Evolutionary conservation across 495 filamentous ascomycete species (phyloP), one percentile per base, ranked within the genome.

Genomic region (Amorphotheca resinae): DNA sequence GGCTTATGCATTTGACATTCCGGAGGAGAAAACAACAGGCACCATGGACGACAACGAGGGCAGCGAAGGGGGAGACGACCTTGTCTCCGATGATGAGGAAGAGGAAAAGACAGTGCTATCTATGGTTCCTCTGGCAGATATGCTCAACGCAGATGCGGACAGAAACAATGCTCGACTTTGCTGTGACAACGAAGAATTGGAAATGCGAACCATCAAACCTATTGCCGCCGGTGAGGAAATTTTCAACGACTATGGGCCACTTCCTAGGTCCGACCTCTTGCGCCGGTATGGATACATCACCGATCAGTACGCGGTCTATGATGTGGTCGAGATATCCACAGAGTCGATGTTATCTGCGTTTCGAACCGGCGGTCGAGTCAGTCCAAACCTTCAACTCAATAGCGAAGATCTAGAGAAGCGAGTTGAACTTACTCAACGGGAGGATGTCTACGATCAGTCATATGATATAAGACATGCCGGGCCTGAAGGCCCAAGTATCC

Each of bases 1-100:
- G 87, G 81, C 86, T 3, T 95, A 95, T 58, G 87, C 86, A 1
- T 96, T 96, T 52, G 89, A 95, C 48, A 69, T 96, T 0, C 69
- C 71, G 9, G 62, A 65, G 16, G 54, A 59, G 5, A 25, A 37
- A 7, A 28, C 41, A 7, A 28, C 34, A 12, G 64, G 68, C 5
- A 41, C 41, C 4, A 38, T 46, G 1, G 62, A 71, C 0, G 66
- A 73, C 8, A 63, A 70, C 2, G 43, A 37, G 16, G 69, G 77
- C 16, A 70, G 74, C 18, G 67, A 64, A 9, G 70, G 77, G 0
- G 72, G 74, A 30, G 76, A 80, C 16, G 79, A 71, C 14, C 72
- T 75, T 50, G 77, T 83, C 33, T 72, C 79, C 44, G 80, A 80
- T 14, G 76, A 82, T 44, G 81, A 80, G 20, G 78, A 78, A 8